Conservation (phyloP, 2,329 filamentous ascomycete species). For the Penicillium sp. region DNA sequence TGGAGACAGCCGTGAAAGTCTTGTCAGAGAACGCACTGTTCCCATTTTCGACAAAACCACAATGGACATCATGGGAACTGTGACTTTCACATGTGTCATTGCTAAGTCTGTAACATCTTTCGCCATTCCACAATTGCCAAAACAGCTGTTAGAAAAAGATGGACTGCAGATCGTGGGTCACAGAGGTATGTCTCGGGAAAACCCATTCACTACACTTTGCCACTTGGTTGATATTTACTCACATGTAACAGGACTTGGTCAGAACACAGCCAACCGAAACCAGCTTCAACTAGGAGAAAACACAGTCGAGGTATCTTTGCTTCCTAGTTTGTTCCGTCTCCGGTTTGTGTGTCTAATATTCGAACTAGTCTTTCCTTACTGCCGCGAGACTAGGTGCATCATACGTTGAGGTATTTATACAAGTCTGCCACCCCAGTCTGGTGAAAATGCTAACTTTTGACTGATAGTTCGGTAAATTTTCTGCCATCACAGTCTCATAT, state of each 20-base stretch:
- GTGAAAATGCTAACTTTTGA: background rate
- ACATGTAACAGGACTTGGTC: conserved; percentile 21
- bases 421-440: background rate
- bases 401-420: conserved; percentile 34
- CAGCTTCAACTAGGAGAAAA: conserved; percentile 44
- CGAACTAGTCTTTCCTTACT: conserved; percentile 35
- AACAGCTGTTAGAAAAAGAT: background rate
- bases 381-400: conserved; percentile 37
- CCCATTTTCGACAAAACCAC: conserved; percentile 33
- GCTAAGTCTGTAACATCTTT: background rate
- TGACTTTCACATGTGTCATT: conserved; percentile 39
- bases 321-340: too few relatives aligned
- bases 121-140: background rate
- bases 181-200: conserved; percentile 25
- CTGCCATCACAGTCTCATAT: background rate
- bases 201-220: background rate
- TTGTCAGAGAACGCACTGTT: conserved; percentile 36
- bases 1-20: conserved; percentile 31
- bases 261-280: conserved; percentile 29
- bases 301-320: conserved; percentile 31
- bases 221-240: background rate
- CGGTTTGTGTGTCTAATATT: background rate
- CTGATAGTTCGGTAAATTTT: conserved; percentile 8
- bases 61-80: conserved; percentile 31
- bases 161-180: conserved; percentile 33